Percentiles rank a stretch among this genome's conserved stretches.
phyloP scores from a whole-genome alignment of 176 grass and related monocot genomes.

The Melocanna baccifera region DNA sequence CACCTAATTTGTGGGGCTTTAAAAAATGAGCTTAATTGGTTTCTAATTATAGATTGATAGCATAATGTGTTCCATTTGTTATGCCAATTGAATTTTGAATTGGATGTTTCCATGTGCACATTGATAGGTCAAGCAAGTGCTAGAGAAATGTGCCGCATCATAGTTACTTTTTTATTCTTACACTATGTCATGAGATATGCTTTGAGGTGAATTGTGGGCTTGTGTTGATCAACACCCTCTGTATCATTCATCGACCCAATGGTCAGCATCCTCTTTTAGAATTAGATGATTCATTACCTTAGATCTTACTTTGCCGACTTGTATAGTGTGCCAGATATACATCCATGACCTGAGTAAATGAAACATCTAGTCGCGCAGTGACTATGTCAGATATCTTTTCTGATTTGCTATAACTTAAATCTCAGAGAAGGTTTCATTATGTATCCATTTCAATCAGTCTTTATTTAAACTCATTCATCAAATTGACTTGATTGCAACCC shows the following conservation, averaged over 20 bases:
- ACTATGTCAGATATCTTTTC: background rate
- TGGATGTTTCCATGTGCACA: background rate
- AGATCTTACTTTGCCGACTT: background rate
- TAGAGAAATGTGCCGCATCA: background rate
- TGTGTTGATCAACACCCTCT: background rate
- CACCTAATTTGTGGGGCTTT: background rate
- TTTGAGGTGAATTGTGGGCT: background rate
- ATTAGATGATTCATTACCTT: background rate
- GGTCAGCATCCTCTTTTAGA: background rate
- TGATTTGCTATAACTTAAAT: background rate
- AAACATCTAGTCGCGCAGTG: background rate
- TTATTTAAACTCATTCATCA: background rate
- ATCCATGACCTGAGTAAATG: background rate
- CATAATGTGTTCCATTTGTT: background rate
- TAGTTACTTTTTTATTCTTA: background rate
- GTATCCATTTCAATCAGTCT: background rate
- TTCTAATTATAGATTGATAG: background rate
- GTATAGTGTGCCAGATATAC: background rate
- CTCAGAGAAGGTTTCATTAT: background rate
- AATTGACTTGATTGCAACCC: slow-evolving; percentile 7
- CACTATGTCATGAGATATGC: background rate
- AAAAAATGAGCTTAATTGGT: background rate
- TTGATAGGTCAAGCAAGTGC: background rate
- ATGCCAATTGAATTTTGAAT: background rate
- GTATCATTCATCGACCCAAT: background rate